phyloP scores from a whole-genome alignment of 2,329 filamentous ascomycete genomes.

The Chaetothyriales sp. region DNA sequence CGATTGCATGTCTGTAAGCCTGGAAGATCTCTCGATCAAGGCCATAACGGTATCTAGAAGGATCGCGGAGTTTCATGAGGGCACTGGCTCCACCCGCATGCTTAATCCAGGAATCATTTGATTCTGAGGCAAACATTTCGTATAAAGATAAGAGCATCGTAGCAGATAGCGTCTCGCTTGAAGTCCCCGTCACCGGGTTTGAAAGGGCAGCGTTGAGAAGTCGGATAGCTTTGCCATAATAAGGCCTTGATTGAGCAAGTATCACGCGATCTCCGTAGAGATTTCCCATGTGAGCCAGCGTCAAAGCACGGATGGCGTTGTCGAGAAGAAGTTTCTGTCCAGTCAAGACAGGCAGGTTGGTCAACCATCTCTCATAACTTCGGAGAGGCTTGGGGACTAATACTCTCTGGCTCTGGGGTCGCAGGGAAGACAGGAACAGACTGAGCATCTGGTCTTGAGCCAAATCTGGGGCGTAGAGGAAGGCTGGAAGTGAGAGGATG shows the following conservation, averaged over 20 bases:
- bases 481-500: conserved; percentile 3
- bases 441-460: conserved; percentile 15
- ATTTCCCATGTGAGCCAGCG: conserved; percentile 21
- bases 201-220: conserved; percentile 21
- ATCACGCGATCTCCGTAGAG: conserved; percentile 14
- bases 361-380: conserved; percentile 14
- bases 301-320: conserved; percentile 20
- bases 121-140: conserved; percentile 26
- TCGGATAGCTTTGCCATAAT: conserved; percentile 23
- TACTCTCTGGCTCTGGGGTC: background rate
- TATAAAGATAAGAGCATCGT: conserved; percentile 26
- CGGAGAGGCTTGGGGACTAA: conserved; percentile 4
- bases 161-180: conserved; percentile 23
- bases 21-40: conserved; percentile 25
- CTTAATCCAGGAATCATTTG: conserved; percentile 25
- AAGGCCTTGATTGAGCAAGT: conserved; percentile 21
- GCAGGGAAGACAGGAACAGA: conserved; percentile 2
- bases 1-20: conserved; percentile 24
- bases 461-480: conserved; percentile 10
- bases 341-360: conserved; percentile 12
- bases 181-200: conserved; percentile 20
- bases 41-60: conserved; percentile 21
- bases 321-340: conserved; percentile 14
- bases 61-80: conserved; percentile 24
- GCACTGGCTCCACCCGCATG: conserved; percentile 25